Percentiles rank a stretch among this genome's conserved stretches.
phyloP scores from a whole-genome alignment of 345 rosid genomes.

The Lagerstroemia speciosa region DNA sequence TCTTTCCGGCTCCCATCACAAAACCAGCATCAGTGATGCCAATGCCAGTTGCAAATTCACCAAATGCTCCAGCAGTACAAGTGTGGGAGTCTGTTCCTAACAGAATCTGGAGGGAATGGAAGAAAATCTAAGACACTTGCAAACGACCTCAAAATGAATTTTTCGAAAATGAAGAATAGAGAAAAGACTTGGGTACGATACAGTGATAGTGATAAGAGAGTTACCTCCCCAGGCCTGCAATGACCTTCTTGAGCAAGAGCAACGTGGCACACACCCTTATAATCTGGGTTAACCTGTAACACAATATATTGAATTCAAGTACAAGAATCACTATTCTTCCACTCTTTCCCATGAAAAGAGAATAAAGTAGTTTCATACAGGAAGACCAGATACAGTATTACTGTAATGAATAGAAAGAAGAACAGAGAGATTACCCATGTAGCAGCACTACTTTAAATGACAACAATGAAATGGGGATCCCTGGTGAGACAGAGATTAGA shows the following conservation, averaged over 20 bases:
- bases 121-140: background rate
- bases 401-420: background rate
- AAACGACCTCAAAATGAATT: background rate
- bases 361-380: background rate
- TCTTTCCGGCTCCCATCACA: conserved; percentile 84
- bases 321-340: background rate
- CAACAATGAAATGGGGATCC: background rate
- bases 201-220: background rate
- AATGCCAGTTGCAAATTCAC: conserved; percentile 97
- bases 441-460: background rate
- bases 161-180: background rate
- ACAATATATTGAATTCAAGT: conserved; percentile 5
- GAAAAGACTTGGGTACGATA: background rate
- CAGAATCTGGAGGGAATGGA: conserved; percentile 45
- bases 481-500: background rate
- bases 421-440: background rate
- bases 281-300: conserved; percentile 85
- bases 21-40: conserved; percentile 99
- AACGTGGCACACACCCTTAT: conserved; percentile 95
- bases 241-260: conserved; percentile 99
- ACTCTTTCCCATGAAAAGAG: background rate
- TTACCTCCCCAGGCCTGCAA: conserved; percentile 97
- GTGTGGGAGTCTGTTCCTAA: conserved; percentile 96
- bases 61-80: conserved; percentile 96
- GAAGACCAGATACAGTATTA: background rate